These are phyloP conservation scores for Colletotrichum viniferum DNA, from an alignment of 2,329 filamentous ascomycete genomes.

Conservation along the genomic window DNA sequence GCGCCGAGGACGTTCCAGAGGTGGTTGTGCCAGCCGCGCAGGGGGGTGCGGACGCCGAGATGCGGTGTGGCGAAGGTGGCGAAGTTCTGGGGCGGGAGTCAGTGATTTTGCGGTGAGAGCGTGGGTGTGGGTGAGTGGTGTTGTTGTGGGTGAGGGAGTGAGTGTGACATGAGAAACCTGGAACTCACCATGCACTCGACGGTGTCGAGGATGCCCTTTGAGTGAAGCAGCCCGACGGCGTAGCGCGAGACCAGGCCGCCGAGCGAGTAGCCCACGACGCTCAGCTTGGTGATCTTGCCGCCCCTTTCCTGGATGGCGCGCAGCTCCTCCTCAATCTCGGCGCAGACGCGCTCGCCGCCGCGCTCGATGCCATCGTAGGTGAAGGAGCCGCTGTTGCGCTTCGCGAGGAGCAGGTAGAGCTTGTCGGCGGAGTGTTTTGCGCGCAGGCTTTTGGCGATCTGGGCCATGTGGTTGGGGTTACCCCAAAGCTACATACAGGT, in stretches of 20 bases:
- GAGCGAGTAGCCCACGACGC: conserved; percentile 87
- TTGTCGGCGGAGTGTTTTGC: conserved; percentile 64
- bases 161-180: not conserved
- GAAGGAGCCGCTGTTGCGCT: conserved; percentile 75
- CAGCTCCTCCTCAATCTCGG: conserved; percentile 70
- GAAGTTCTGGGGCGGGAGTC: conserved; percentile 69
- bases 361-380: conserved; percentile 74
- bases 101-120: not conserved
- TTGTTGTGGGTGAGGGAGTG: not conserved
- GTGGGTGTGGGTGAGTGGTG: not conserved
- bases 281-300: conserved; percentile 78
- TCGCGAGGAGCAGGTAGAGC: conserved; percentile 73
- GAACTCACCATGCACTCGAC: conserved; percentile 77
- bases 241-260: conserved; percentile 88
- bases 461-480: conserved; percentile 74
- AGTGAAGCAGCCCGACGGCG: conserved; percentile 81
- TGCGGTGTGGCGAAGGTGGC: conserved; percentile 89
- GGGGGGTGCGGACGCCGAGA: conserved; percentile 74
- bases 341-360: conserved; percentile 69
- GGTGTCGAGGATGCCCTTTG: conserved; percentile 78
- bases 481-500: conserved; percentile 72
- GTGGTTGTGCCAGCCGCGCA: conserved; percentile 68
- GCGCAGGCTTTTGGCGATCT: conserved; percentile 69
- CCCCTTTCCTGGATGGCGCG: conserved; percentile 63
- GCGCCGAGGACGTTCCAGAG: conserved; percentile 87